Conservation (phyloP, 2,329 filamentous ascomycete species). For the Monosporascus sp. region DNA sequence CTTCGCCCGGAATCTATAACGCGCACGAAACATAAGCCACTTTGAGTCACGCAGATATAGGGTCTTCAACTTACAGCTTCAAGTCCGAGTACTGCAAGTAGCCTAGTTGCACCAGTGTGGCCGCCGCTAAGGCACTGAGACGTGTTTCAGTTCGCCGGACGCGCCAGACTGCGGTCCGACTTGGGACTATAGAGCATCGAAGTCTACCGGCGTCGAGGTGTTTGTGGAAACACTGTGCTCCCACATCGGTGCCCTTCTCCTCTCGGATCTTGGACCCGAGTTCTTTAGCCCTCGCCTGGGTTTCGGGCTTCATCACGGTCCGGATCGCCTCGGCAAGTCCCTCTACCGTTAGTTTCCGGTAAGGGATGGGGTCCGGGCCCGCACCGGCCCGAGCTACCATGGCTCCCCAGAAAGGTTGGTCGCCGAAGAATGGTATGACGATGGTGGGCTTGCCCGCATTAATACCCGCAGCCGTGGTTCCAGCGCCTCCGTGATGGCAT, state of each 20-base stretch:
- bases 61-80: conserved; percentile 53
- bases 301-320: conserved; percentile 55
- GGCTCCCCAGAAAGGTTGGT: conserved; percentile 77
- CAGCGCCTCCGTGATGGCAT: conserved; percentile 82
- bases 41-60: background rate
- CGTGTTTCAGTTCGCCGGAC: conserved; percentile 61
- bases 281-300: conserved; percentile 47
- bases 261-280: conserved; percentile 60
- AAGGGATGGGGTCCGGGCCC: conserved; percentile 63
- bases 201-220: conserved; percentile 62
- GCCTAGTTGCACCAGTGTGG: conserved; percentile 59
- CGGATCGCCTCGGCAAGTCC: conserved; percentile 60
- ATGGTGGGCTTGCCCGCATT: conserved; percentile 74
- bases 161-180: conserved; percentile 68
- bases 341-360: conserved; percentile 60
- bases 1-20: conserved; percentile 38
- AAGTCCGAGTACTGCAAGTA: conserved; percentile 64
- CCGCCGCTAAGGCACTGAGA: conserved; percentile 68
- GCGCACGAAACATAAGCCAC: conserved; percentile 5
- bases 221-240: conserved; percentile 65
- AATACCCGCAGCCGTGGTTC: conserved; percentile 84
- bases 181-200: conserved; percentile 64
- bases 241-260: conserved; percentile 59
- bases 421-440: conserved; percentile 81
- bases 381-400: conserved; percentile 70